phyloP scores from a whole-genome alignment of 2,329 filamentous ascomycete species.

The Epichloe festucae region DNA sequence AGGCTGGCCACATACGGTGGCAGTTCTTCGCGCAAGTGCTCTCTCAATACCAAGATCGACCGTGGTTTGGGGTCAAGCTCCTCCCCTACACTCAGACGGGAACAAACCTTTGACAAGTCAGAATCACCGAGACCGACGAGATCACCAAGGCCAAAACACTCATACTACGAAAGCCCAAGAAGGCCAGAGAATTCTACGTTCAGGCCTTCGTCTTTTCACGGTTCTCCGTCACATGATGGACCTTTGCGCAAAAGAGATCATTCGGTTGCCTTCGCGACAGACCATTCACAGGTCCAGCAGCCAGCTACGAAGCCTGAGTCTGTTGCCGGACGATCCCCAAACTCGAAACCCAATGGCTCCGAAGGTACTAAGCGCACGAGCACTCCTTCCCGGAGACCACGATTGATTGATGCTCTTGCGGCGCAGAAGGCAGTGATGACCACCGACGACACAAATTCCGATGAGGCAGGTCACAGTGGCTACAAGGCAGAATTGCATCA shows the following conservation, averaged over 20 bases:
- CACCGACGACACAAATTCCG: background rate
- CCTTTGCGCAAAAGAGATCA: conserved; percentile 3
- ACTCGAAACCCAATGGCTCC: background rate
- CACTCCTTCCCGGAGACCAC: conserved; percentile 4
- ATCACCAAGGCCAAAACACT: background rate
- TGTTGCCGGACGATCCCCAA: background rate
- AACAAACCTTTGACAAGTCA: background rate
- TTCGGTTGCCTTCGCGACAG: conserved; percentile 1
- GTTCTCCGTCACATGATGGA: background rate
- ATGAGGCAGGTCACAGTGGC: background rate
- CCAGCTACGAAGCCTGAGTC: background rate
- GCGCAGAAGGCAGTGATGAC: conserved; percentile 3
- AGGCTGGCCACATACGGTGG: conserved; percentile 1
- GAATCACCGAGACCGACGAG: background rate
- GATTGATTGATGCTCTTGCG: conserved; percentile 10
- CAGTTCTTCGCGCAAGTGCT: conserved; percentile 1
- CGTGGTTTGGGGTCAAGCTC: background rate
- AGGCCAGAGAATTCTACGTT: background rate
- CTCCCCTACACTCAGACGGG: background rate
- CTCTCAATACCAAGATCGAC: background rate
- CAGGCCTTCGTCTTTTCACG: background rate
- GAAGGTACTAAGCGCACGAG: background rate
- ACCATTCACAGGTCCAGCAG: background rate
- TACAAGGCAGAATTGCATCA: background rate
- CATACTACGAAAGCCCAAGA: background rate